These are phyloP conservation scores for Combretum micranthum DNA, from an alignment of 345 rosid genomes.

Conservation along the genomic window DNA sequence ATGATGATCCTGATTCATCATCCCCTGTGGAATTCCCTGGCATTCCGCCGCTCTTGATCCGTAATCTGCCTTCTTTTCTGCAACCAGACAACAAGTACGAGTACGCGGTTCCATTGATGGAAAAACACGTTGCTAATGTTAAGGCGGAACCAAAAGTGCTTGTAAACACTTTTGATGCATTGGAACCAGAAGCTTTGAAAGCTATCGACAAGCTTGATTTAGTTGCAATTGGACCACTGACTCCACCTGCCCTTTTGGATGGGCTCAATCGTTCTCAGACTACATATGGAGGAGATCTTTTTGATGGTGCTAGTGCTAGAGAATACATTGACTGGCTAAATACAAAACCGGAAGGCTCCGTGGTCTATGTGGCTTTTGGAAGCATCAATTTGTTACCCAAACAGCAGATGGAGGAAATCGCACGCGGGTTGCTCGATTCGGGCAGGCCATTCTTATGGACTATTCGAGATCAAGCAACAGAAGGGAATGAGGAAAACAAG, in stretches of 20 bases:
- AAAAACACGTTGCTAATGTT: constrained; percentile 19
- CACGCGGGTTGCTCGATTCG: constrained; percentile 20
- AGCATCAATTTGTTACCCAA: constrained; percentile 24
- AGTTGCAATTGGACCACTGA: constrained; percentile 38
- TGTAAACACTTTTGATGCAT: constrained; percentile 46
- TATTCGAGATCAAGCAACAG: constrained; percentile 12
- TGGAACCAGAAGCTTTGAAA: constrained; percentile 37
- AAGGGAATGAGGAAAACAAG: constrained; percentile 17
- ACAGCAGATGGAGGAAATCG: constrained; percentile 36
- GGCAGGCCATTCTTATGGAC: constrained; percentile 49
- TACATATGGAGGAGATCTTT: constrained; percentile 21
- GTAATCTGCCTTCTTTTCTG: constrained; percentile 50
- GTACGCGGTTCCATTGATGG: background rate
- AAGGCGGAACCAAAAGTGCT: constrained; percentile 34
- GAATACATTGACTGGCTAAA: constrained; percentile 30
- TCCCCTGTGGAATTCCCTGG: constrained; percentile 26
- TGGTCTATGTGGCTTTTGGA: constrained; percentile 39
- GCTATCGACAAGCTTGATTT: constrained; percentile 17
- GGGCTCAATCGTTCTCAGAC: background rate
- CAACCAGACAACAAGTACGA: constrained; percentile 13
- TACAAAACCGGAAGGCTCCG: constrained; percentile 24
- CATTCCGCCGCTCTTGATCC: constrained; percentile 28
- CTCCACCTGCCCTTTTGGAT: constrained; percentile 20
- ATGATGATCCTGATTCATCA: constrained; percentile 13
- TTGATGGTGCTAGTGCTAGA: constrained; percentile 7